These are phyloP conservation scores for Mycena sanguinolenta DNA, from an alignment of 768 basidiomycete species.

Conservation along the genomic window DNA sequence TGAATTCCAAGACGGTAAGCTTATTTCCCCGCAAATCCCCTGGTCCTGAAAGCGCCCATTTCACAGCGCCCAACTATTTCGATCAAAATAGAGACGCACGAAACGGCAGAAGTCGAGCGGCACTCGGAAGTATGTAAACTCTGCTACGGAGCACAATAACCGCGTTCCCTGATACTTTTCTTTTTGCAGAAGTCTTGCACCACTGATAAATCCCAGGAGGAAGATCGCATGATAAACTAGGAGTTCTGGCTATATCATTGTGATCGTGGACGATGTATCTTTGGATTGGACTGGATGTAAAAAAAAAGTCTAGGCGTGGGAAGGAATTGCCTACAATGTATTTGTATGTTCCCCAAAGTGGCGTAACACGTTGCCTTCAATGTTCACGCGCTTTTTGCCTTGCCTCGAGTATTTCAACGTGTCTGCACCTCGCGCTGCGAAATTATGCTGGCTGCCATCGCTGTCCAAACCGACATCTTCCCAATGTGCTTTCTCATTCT, in stretches of 20 bases:
- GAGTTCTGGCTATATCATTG: background rate
- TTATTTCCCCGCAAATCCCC: slow-evolving; percentile 11
- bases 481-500: background rate
- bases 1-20: slow-evolving; percentile 47
- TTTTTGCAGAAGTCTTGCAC: slow-evolving; percentile 32
- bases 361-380: slow-evolving; percentile 18
- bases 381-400: background rate
- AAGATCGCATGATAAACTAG: slow-evolving; percentile 22
- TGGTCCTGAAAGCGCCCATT: slow-evolving; percentile 17
- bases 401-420: slow-evolving; percentile 30
- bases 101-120: slow-evolving; percentile 57
- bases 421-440: slow-evolving; percentile 25
- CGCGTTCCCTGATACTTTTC: slow-evolving; percentile 1
- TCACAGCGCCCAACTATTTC: slow-evolving; percentile 65
- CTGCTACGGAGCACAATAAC: background rate
- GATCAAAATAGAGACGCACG: slow-evolving; percentile 74
- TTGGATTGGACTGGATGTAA: slow-evolving; percentile 16
- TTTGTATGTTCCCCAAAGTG: slow-evolving; percentile 23
- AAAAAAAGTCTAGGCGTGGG: background rate
- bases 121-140: slow-evolving; percentile 32
- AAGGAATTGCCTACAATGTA: slow-evolving; percentile 1
- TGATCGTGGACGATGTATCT: slow-evolving; percentile 8
- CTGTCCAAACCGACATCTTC: slow-evolving; percentile 25
- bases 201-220: slow-evolving; percentile 32
- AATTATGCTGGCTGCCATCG: slow-evolving; percentile 22